phyloP scores from a whole-genome alignment of 225 moss, liverwort and hornwort genomes.

The Straminergon stramineum region DNA sequence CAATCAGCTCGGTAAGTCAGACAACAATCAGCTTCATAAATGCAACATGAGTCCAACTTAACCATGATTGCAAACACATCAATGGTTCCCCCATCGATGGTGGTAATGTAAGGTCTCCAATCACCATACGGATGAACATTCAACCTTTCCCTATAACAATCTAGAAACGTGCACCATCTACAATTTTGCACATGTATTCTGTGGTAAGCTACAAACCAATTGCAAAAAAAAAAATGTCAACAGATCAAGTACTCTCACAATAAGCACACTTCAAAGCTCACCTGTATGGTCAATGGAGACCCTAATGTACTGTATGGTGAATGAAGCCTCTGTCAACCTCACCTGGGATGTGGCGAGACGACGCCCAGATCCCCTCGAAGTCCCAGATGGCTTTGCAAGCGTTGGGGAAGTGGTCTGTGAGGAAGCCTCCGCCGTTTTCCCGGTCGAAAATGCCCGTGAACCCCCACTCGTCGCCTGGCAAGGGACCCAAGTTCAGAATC shows the following conservation, averaged over 20 bases:
- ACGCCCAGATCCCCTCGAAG: conserved; percentile 74
- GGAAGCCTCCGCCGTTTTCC: conserved; percentile 82
- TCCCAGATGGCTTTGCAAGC: conserved; percentile 90
- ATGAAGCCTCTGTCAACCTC: neutral
- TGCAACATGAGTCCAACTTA: neutral
- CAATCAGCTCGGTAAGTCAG: neutral
- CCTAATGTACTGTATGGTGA: neutral
- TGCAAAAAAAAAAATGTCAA: neutral
- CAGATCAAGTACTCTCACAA: neutral
- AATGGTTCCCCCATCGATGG: neutral
- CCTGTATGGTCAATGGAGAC: neutral
- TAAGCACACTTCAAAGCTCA: neutral
- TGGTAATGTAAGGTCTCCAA: neutral
- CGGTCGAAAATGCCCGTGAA: conserved; percentile 81
- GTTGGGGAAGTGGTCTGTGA: conserved; percentile 83
- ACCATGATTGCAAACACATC: neutral
- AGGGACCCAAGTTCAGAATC: conserved; percentile 70
- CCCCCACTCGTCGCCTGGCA: conserved; percentile 83
- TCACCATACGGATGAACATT: neutral
- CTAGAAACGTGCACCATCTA: neutral
- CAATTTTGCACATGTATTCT: neutral
- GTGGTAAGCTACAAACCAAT: neutral
- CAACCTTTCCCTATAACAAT: neutral
- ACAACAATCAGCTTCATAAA: neutral
- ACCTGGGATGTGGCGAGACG: conserved; percentile 88